Percentiles rank a stretch among this genome's conserved stretches.
Conservation (phyloP, 1,284 basidiomycete genomes). For the Fistulinella cinereoalba region DNA sequence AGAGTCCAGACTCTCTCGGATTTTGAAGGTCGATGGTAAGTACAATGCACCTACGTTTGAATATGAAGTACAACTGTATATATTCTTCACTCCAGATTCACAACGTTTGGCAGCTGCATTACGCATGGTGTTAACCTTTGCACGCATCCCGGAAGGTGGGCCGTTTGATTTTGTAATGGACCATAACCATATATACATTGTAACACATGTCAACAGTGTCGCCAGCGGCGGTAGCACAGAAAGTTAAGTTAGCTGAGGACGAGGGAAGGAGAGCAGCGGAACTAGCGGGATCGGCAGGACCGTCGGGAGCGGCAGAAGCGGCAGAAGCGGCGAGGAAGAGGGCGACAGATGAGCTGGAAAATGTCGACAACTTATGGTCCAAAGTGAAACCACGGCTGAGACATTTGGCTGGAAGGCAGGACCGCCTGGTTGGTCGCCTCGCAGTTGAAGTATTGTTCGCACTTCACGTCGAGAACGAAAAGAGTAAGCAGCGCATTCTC, state of each 20-base stretch:
- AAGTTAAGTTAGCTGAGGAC: no score
- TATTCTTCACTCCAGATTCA: constrained; percentile 9
- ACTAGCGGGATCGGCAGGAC: neutral
- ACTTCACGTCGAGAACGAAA: constrained; percentile 6
- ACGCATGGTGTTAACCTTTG: constrained; percentile 18
- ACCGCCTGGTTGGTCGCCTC: constrained; percentile 17
- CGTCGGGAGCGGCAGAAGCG: neutral
- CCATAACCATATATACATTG: neutral
- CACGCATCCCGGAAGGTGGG: constrained; percentile 13
- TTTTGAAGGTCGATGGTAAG: constrained; percentile 15
- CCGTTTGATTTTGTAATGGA: neutral
- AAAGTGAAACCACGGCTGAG: constrained; percentile 7
- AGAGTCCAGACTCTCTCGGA: constrained; percentile 11
- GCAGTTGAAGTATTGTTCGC: constrained; percentile 21
- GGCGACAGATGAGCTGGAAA: neutral
- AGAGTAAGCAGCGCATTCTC: neutral
- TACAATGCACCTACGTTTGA: neutral
- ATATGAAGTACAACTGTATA: no score
- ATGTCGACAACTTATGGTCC: constrained; percentile 8
- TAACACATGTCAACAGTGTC: constrained; percentile 1
- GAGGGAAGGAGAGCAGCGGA: neutral
- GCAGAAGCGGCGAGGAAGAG: neutral
- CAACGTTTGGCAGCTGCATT: constrained; percentile 14
- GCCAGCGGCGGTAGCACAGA: neutral
- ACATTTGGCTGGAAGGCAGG: constrained; percentile 11